Evolutionary conservation across 176 grass and related monocot species (phyloP).

Genomic region (Urochloa ruziziensis): DNA sequence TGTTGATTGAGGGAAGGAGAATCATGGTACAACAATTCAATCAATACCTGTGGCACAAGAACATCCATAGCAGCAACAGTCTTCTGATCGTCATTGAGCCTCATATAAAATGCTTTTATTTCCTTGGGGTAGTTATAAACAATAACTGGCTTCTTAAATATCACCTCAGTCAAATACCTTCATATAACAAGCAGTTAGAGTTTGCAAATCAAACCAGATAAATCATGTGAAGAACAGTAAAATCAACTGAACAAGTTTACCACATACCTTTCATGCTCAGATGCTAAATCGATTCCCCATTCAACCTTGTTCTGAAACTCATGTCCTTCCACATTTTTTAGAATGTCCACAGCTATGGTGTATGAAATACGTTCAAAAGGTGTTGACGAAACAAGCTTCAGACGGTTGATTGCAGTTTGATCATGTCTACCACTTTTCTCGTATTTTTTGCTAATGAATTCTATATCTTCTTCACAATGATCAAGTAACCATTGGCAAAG

Average conservation of each 20-base stretch:
- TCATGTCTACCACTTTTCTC: conserved; percentile 40
- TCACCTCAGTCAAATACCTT: conserved; percentile 94
- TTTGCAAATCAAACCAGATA: not conserved
- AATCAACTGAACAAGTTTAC: not conserved
- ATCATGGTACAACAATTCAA: no score
- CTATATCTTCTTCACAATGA: conserved; percentile 75
- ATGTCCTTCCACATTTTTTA: conserved; percentile 48
- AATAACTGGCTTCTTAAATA: conserved; percentile 97
- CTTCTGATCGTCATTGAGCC: conserved; percentile 83
- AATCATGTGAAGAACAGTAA: not conserved
- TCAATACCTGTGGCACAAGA: conserved; percentile 57
- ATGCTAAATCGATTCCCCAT: conserved; percentile 97
- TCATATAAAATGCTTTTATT: conserved; percentile 99
- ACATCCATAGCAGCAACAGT: conserved; percentile 99
- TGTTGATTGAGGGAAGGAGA: no score
- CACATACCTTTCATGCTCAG: conserved; percentile 88
- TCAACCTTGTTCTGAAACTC: conserved; percentile 81
- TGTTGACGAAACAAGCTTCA: conserved; percentile 75
- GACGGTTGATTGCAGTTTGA: conserved; percentile 68
- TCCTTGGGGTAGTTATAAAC: conserved; percentile 96
- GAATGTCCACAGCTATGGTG: conserved; percentile 70
- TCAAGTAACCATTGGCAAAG: conserved; percentile 92
- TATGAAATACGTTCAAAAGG: conserved; percentile 79
- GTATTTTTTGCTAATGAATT: conserved; percentile 51
- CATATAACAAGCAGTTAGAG: not conserved